These are phyloP conservation scores for Aspergillus chevalieri DNA, from an alignment of 2,329 filamentous ascomycete genomes.

Conservation along the genomic window DNA sequence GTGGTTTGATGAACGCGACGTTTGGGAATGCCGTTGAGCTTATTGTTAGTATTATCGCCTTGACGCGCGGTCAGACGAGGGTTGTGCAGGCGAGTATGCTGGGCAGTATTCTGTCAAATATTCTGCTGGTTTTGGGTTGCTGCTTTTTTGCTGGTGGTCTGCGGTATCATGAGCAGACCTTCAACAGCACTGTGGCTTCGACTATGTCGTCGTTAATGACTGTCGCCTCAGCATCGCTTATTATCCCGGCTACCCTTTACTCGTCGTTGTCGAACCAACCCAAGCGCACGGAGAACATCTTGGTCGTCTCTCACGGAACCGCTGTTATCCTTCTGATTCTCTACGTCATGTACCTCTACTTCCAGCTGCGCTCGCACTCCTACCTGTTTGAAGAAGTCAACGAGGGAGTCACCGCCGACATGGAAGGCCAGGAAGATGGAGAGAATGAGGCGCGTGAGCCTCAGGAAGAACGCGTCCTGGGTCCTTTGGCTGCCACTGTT, in stretches of 20 bases:
- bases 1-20: slow-evolving; percentile 59
- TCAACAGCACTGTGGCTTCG: slow-evolving; percentile 46
- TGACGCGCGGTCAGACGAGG: slow-evolving; percentile 77
- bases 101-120: slow-evolving; percentile 89
- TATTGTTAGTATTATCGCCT: slow-evolving; percentile 77
- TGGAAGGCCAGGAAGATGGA: slow-evolving; percentile 19
- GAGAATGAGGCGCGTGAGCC: slow-evolving; percentile 33
- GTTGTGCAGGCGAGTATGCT: slow-evolving; percentile 99
- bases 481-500: slow-evolving; percentile 53
- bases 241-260: slow-evolving; percentile 71
- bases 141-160: slow-evolving; percentile 73
- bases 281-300: slow-evolving; percentile 50
- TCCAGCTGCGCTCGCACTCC: slow-evolving; percentile 71
- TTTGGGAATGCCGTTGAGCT: slow-evolving; percentile 62
- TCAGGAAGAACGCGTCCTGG: slow-evolving; percentile 50
- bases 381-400: slow-evolving; percentile 58
- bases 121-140: slow-evolving; percentile 78
- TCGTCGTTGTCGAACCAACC: slow-evolving; percentile 49
- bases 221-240: slow-evolving; percentile 67
- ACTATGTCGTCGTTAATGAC: slow-evolving; percentile 64
- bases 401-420: slow-evolving; percentile 33
- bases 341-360: slow-evolving; percentile 70
- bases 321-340: slow-evolving; percentile 67
- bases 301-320: slow-evolving; percentile 68
- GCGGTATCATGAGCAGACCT: slow-evolving; percentile 60